A percentile compares a stretch with the other conserved stretches of the same genome.
Evolutionary conservation across 768 basidiomycete species (phyloP).

Genomic region (Russula dissimulans): DNA sequence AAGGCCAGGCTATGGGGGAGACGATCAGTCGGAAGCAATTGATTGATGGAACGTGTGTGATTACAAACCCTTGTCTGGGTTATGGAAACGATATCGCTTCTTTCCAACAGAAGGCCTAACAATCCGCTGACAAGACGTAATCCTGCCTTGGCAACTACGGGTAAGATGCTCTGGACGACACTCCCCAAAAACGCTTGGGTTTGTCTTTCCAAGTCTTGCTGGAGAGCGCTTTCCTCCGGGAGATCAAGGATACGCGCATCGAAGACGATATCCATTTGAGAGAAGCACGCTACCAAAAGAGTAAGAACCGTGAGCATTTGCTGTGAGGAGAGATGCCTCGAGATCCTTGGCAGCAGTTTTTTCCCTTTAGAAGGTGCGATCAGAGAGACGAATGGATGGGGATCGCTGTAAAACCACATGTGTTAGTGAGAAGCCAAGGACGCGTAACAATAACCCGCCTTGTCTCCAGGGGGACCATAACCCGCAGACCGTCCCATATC

Average conservation of each 20-base stretch:
- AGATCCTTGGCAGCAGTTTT: conserved; percentile 78
- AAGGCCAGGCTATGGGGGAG: conserved; percentile 64
- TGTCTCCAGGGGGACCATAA: conserved; percentile 90
- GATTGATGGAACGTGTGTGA: background rate
- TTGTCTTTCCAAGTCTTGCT: conserved; percentile 71
- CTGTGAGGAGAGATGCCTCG: conserved; percentile 69
- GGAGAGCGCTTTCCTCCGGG: conserved; percentile 49
- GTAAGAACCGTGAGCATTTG: conserved; percentile 84
- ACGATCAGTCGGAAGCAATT: conserved; percentile 5
- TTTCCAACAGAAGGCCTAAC: conserved; percentile 70
- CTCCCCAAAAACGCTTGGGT: conserved; percentile 83
- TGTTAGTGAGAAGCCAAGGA: background rate
- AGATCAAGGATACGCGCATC: conserved; percentile 66
- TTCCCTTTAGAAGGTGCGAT: conserved; percentile 87
- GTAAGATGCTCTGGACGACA: conserved; percentile 79
- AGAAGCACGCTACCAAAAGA: conserved; percentile 88
- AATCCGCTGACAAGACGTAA: conserved; percentile 81
- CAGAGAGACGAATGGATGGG: conserved; percentile 94
- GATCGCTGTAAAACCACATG: conserved; percentile 43
- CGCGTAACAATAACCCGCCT: conserved; percentile 42
- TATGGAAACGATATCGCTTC: conserved; percentile 63
- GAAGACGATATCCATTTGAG: conserved; percentile 84
- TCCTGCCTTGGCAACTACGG: conserved; percentile 68
- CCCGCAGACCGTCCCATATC: conserved; percentile 73
- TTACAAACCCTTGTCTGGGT: conserved; percentile 70